phyloP scores from a whole-genome alignment of 148 eudicot species.

The Persicaria tinctoria region DNA sequence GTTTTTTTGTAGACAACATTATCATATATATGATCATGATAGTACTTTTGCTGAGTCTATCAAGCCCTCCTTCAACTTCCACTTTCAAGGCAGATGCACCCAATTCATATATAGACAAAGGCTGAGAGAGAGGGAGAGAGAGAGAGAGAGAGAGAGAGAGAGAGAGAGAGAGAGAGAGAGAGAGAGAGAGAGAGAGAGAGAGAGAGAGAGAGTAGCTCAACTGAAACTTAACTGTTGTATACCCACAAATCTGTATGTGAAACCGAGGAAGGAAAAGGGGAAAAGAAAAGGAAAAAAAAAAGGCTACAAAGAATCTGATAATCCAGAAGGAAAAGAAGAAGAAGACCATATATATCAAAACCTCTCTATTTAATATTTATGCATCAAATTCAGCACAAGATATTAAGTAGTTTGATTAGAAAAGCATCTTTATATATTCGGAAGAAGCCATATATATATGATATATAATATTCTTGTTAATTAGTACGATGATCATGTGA shows the following conservation, averaged over 20 bases:
- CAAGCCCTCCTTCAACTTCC: slow-evolving; percentile 14
- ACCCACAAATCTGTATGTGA: not conserved
- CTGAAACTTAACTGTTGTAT: slow-evolving; percentile 18
- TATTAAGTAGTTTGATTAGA: slow-evolving; percentile 32
- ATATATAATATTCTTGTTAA: not conserved
- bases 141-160: too few relatives aligned
- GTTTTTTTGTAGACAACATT: not conserved
- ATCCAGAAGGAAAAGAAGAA: slow-evolving; percentile 14
- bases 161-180: not conserved
- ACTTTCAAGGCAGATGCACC: not conserved
- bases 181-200: too few relatives aligned
- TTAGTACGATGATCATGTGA: slow-evolving; percentile 16
- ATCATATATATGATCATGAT: slow-evolving; percentile 11
- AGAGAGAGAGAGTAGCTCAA: not conserved
- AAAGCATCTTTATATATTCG: slow-evolving; percentile 30
- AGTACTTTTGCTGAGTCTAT: not conserved
- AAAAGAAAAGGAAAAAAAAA: slow-evolving; percentile 13
- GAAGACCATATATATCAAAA: too few relatives aligned
- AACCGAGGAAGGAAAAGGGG: slow-evolving; percentile 21
- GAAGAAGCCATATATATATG: not conserved
- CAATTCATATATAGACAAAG: not conserved
- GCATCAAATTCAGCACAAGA: too few relatives aligned
- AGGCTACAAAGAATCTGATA: slow-evolving; percentile 27
- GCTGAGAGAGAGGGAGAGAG: not conserved
- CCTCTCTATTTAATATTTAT: too few relatives aligned